Base-by-base conservation (phyloP, 352 stramenopile genomes). In the Phytophthora niederhauseri region DNA sequence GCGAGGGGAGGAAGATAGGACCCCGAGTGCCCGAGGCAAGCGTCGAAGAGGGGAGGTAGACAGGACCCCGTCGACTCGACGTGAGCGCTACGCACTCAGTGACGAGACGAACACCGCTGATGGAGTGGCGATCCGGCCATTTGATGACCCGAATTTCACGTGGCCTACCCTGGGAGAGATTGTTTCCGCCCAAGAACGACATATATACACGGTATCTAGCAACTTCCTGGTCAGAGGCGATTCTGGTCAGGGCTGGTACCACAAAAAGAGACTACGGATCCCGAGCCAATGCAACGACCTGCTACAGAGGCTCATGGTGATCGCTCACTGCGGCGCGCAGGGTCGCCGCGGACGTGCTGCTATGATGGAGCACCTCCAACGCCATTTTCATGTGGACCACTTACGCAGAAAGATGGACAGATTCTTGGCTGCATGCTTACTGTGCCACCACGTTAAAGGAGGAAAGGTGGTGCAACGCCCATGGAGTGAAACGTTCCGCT, bases 1-100 rank as follows among this genome's bases (percentile, higher is more conserved):
- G 28, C 8, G 43, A 63, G 57, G 43, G 43, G 6, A 41, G 26
- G 57, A 55, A 63, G 43, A 55, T 38, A 56, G 57, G 43, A 63
- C n/a, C 28, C 41, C 28, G 8, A 55, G 14, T 26, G 49, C 57
- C 43, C 26, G 24, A 31, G 6, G 28, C 43, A 45, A 55, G 57
- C 43, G 26, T 22, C 9, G 57, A 36, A 15, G 28, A 19, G 43
- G 43, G 57, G 57, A 56, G 57, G 57, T n/a, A 55, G 57, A 54
- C 41, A 63, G 57, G 57, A 63, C 43, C 57, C 57, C 20, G 20
- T 24, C 22, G 8, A 61, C 41, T 22, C 55, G 55, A 1, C 34
- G 34, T 14, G 34, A 14, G 34, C 34, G 12, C 34, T 15, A 41
- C 12, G 9, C 34, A 41, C 34, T 14, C 12, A 41, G 34, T 41